Evolutionary conservation across 2,329 filamentous ascomycete species (phyloP), one percentile per base, ranked within the genome.

Genomic region (Blastomyces percursus): DNA sequence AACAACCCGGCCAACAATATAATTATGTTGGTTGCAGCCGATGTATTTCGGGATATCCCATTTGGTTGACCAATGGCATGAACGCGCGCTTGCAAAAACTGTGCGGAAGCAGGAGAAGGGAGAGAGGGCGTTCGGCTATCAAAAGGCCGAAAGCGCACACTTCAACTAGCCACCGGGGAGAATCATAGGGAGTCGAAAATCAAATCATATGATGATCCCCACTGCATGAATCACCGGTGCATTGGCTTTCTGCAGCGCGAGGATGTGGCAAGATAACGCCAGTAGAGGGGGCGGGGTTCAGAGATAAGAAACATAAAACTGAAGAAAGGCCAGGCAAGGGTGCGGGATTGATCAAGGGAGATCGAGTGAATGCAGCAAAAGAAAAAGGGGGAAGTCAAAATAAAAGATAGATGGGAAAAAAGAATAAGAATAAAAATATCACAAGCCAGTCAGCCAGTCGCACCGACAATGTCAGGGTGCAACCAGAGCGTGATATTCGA

Each of bases 261-360:
- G 30, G 30, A 54, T 27, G 19, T 30, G 27, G 27, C 27, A 30
- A 30, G 27, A 30, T 2, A 30, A 30, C 27, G 27, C 32, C 16
- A 14, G 16, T 30, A 2, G 16, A 12, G 3, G 14, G 30, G 5
- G 14, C 16, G 51, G 9, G 48, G 11, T 24, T 51, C 21, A 51
- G 21, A 51, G 7, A 27, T 4, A 19, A 19, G 14, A 54, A 19
- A 21, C 35, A 40, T 27, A 38, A 35, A 35, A 38, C 27, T 30
- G 21, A 24, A 35, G 16, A 16, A 19, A 38, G 48, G 16, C 19
- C n/a, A 32, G 30, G 16, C 57, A 63, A 46, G 62, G 62, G 64
- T 65, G 48, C 64, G 62, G 50, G 50, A 50, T 50, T 24, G n/a
- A 14, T 50, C n/a, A 9, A 12, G 46, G 40, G 19, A 11, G n/a